A percentile compares a stretch with the other conserved stretches of the same genome.
Conservation (phyloP, 129 eudicot species). For the Chrysanthemum makinoi region DNA sequence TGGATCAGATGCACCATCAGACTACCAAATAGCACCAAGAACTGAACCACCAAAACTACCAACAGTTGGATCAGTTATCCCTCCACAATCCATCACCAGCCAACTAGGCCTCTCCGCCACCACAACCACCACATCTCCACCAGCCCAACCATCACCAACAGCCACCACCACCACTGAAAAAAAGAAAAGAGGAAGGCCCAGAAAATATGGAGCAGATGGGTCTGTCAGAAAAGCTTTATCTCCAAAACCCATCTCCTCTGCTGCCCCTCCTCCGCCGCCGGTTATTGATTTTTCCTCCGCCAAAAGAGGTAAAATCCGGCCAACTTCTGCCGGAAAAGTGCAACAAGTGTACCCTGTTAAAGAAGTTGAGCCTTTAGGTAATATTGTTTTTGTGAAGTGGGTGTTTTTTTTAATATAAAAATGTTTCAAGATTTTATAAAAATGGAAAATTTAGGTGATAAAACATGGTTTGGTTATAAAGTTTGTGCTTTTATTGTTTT, state of each 20-base stretch:
- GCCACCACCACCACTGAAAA: conserved; percentile 38
- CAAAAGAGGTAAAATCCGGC: conserved; percentile 46
- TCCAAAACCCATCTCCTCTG: conserved; percentile 84
- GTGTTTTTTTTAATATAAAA: background rate
- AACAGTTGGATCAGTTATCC: conserved; percentile 38
- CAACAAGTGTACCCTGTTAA: background rate
- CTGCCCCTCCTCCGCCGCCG: conserved; percentile 53
- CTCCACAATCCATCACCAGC: conserved; percentile 32
- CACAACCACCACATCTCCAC: conserved; percentile 33
- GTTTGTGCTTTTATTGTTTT: conserved; percentile 18
- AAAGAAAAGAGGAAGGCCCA: conserved; percentile 90
- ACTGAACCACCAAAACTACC: conserved; percentile 42
- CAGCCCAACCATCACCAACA: conserved; percentile 39
- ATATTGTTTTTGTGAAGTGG: conserved; percentile 17
- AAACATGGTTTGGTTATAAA: conserved; percentile 12
- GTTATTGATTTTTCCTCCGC: conserved; percentile 36
- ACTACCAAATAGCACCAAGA: conserved; percentile 74
- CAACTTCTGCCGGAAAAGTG: conserved; percentile 24
- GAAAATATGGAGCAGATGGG: conserved; percentile 82
- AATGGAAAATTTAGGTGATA: no score
- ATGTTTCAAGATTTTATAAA: no score
- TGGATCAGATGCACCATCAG: conserved; percentile 96
- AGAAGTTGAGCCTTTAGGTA: conserved; percentile 23
- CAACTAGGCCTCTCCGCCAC: conserved; percentile 25
- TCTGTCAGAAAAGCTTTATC: conserved; percentile 59